Base-by-base conservation (phyloP, 1,284 basidiomycete species). In the Leccinum fallax region DNA sequence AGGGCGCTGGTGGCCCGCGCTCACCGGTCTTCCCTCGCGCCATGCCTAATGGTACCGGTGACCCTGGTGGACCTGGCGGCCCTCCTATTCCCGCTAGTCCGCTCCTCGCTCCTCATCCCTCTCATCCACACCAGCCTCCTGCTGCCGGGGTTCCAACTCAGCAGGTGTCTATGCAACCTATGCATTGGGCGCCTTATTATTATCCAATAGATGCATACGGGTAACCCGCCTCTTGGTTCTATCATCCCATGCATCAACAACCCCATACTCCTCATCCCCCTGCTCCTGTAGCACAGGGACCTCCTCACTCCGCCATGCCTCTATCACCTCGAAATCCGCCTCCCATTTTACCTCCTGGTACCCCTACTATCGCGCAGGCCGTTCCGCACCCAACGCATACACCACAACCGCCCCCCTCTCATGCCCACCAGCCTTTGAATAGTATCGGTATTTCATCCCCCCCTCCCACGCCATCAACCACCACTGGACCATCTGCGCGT, bases 241-340 rank as follows among this genome's bases (percentile, higher is more conserved):
- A 74, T 61, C 76, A 69, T 21, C 72, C 64, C 58, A 74, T 82
- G 70, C 80, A 78, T 15, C 82, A 77, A 57, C 80, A 78, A 54
- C 75, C 77, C 16, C 76, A 74, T 26, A 74, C 69, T 21, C 70
- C 74, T 32, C 77, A 76, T 36, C 62, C 72, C 5, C 68, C 70
- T 34, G 58, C 62, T 2, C 62, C 65, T 19, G 19, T 65, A 11
- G 71, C 74, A 28, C 79, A 79, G 52, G 78, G 78, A n/a, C 76
- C 79, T 13, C 77, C 77, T 36, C 79, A 81, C 26, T 71, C 76
- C 32, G 74, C 74, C 21, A 79, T 85, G 74, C 78, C 83, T 5
- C 83, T 90, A 78, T 90, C 88, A 10, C 89, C 89, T 24, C 84
- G 87, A 64, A 85, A 83, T 69, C 79, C 72, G 10, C 84, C 85